Conservation (phyloP, 1,139 yeast genomes). For the Yamadazyma jaroonii region DNA sequence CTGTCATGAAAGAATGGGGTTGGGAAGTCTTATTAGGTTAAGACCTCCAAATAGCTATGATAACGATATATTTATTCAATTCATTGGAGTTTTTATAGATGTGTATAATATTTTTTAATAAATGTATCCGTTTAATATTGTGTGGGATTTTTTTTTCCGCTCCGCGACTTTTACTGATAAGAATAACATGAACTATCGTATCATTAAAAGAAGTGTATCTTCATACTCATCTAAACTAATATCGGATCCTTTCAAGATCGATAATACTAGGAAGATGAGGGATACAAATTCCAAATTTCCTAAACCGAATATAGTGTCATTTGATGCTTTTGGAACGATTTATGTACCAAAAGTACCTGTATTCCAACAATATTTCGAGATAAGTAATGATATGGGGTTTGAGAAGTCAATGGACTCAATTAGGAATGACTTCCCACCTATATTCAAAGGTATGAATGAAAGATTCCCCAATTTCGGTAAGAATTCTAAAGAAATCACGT, state of each 20-base stretch:
- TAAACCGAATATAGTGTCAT: slow-evolving; percentile 52
- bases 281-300: slow-evolving; percentile 31
- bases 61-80: not conserved
- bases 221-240: slow-evolving; percentile 12
- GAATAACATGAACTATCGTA: not conserved
- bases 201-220: not conserved
- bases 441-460: slow-evolving; percentile 22
- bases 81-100: no score
- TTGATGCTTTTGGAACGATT: slow-evolving; percentile 68
- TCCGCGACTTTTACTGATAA: slow-evolving; percentile 1
- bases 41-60: not conserved
- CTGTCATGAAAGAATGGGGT: slow-evolving; percentile 71
- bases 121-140: no score
- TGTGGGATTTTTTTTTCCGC: no score
- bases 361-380: slow-evolving; percentile 47
- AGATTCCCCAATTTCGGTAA: slow-evolving; percentile 65
- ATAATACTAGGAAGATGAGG: slow-evolving; percentile 24
- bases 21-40: slow-evolving; percentile 62
- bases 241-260: slow-evolving; percentile 28
- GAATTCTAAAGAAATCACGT: slow-evolving; percentile 16
- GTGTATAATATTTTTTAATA: no score
- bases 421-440: slow-evolving; percentile 25
- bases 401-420: slow-evolving; percentile 27
- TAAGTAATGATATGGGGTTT: slow-evolving; percentile 46
- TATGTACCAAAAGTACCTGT: slow-evolving; percentile 58